Evolutionary conservation across 2,329 filamentous ascomycete genomes (phyloP).

Genomic region (Emmonsiellopsis sp.): DNA sequence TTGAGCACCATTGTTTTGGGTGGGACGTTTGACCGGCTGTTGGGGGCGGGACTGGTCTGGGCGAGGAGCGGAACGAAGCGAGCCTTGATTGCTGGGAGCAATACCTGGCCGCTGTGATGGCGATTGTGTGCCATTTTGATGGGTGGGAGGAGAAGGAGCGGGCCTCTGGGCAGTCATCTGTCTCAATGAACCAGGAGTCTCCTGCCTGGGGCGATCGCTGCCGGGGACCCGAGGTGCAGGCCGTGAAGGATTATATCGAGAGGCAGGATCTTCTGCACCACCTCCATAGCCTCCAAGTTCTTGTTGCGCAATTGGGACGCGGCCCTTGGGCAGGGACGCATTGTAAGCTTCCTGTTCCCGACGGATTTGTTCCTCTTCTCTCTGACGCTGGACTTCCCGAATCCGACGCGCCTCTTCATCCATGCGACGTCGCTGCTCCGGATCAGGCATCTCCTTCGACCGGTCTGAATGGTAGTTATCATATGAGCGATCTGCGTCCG

Average conservation of each 20-base stretch:
- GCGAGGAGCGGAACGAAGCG: conserved; percentile 27
- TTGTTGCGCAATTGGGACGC: conserved; percentile 74
- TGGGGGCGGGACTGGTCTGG: conserved; percentile 26
- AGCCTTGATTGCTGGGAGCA: conserved; percentile 21
- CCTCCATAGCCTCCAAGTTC: conserved; percentile 68
- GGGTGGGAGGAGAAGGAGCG: conserved; percentile 62
- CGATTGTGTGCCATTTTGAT: conserved; percentile 2
- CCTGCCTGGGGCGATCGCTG: conserved; percentile 39
- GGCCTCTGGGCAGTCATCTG: conserved; percentile 65
- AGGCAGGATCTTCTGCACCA: conserved; percentile 41
- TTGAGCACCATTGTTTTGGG: conserved; percentile 36
- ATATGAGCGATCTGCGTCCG: conserved; percentile 47
- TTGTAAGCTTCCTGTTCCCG: conserved; percentile 84
- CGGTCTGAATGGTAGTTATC: conserved; percentile 36
- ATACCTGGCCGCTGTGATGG: conserved; percentile 18
- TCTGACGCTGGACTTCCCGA: conserved; percentile 28
- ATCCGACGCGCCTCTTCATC: conserved; percentile 46
- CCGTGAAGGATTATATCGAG: conserved; percentile 74
- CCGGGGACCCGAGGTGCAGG: conserved; percentile 72
- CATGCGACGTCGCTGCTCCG: conserved; percentile 38
- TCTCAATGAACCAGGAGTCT: conserved; percentile 42
- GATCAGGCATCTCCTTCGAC: conserved; percentile 50
- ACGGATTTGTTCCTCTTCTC: conserved; percentile 52
- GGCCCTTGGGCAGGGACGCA: conserved; percentile 73
- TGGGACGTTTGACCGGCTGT: conserved; percentile 24